Evolutionary conservation across 768 basidiomycete genomes (phyloP), one percentile per base, ranked within the genome.

Genomic region (Tricholoma furcatifolium): DNA sequence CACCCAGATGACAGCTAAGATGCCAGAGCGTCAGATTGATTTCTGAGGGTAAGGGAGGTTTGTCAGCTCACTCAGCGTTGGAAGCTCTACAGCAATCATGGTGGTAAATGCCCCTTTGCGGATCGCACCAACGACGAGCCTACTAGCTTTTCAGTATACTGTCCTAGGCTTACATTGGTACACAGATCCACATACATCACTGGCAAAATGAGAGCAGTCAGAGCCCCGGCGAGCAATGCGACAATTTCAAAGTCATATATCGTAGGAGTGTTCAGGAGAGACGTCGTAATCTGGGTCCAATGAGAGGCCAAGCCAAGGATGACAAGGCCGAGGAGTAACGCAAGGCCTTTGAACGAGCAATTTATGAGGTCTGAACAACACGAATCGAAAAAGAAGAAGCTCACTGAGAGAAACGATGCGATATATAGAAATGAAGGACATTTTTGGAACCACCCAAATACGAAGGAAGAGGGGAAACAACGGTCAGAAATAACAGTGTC

Each of bases 361-460:
- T 4, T 6, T 4, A 20, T 39, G 8, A 32, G 39, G 5, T 20
- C 10, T 9, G 6, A 40, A 7, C n/a, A 39, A 24, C 7, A 32
- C 15, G 30, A 41, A 27, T 15, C 4, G 39, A 11, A 8, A 14
- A 38, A 12, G 23, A 39, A 18, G 18, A 24, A 24, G n/a, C 35
- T 43, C 20, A 56, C 50, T 15, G 15, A 56, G 35, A 43, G 42
- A 43, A 21, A 32, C 36, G n/a, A 42, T 4, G 15, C 59, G 56
- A 39, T 55, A 52, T 12, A 41, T 35, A n/a, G 50, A 31, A 32
- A 60, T 55, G 50, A 55, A 60, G 1, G 59, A 39, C 59, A 60
- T 60, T n/a, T 27, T 14, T 1, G 24, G 7, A 24, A 40, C 6
- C 5, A 15, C 20, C 7, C 20, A 9, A 11, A 27, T n/a, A 17